Percentiles rank a stretch among this genome's conserved stretches.
phyloP scores from a whole-genome alignment of 2,329 filamentous ascomycete genomes.

The Fusarium zealandicum region DNA sequence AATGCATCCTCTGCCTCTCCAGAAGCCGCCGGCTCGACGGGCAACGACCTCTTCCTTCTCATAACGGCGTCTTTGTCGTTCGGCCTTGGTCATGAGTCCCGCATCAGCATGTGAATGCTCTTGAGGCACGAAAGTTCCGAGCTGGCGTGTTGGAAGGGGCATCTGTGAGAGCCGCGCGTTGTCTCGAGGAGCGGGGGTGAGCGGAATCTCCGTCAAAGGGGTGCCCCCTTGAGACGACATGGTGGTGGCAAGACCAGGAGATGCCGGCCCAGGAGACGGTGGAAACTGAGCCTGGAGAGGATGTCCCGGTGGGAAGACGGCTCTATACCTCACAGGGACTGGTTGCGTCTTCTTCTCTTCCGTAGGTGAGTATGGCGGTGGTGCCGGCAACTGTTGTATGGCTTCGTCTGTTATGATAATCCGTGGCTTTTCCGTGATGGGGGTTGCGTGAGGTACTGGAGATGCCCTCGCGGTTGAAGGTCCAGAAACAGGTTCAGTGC shows the following conservation, averaged over 20 bases:
- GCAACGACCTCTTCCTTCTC: conserved; percentile 72
- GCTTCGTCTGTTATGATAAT: conserved; percentile 49
- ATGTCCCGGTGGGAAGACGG: conserved; percentile 65
- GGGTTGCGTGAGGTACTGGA: conserved; percentile 16
- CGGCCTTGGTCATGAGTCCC: conserved; percentile 55
- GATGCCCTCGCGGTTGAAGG: conserved; percentile 33
- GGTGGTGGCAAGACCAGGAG: conserved; percentile 66
- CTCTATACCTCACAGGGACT: conserved; percentile 58
- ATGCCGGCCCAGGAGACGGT: conserved; percentile 66
- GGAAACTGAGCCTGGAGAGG: conserved; percentile 56
- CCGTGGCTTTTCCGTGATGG: conserved; percentile 49
- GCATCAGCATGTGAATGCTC: conserved; percentile 53
- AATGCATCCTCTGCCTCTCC: conserved; percentile 71
- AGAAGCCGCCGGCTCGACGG: conserved; percentile 64
- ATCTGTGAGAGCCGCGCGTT: conserved; percentile 27
- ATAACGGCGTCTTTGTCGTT: conserved; percentile 60
- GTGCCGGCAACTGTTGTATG: conserved; percentile 59
- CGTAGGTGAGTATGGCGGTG: conserved; percentile 64
- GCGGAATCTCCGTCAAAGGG: conserved; percentile 65
- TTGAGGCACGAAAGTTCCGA: conserved; percentile 55
- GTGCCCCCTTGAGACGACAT: conserved; percentile 70
- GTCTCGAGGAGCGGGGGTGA: conserved; percentile 52
- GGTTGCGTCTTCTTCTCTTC: conserved; percentile 48
- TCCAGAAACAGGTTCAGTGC: conserved; percentile 18
- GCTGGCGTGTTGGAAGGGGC: conserved; percentile 53